phyloP scores from a whole-genome alignment of 2,329 filamentous ascomycete species.

The Xylariaceae sp. region DNA sequence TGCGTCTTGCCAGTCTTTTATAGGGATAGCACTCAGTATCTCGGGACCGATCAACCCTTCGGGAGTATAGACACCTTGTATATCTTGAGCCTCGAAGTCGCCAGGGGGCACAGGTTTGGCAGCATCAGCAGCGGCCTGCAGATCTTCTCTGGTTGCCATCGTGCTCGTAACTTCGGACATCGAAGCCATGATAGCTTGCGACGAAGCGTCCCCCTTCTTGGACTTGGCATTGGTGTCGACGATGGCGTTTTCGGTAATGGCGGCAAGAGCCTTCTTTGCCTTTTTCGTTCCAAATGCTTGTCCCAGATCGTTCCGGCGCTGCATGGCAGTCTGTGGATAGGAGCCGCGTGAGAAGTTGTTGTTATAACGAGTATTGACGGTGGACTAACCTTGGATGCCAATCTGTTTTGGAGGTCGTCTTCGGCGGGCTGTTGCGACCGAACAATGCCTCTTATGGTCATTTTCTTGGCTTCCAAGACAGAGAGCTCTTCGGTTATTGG shows the following conservation, averaged over 20 bases:
- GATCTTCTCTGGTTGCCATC: slow-evolving; percentile 64
- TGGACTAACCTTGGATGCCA: slow-evolving; percentile 35
- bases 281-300: slow-evolving; percentile 83
- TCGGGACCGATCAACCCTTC: slow-evolving; percentile 63
- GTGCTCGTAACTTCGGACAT: slow-evolving; percentile 59
- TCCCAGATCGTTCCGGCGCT: slow-evolving; percentile 65
- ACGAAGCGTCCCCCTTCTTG: slow-evolving; percentile 52
- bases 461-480: slow-evolving; percentile 61
- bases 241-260: slow-evolving; percentile 65
- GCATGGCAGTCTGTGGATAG: slow-evolving; percentile 50
- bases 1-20: slow-evolving; percentile 71
- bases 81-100: slow-evolving; percentile 62
- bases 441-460: slow-evolving; percentile 56
- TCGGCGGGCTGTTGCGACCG: slow-evolving; percentile 51
- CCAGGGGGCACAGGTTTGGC: slow-evolving; percentile 70
- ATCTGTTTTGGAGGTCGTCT: slow-evolving; percentile 39
- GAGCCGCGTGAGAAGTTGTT: slow-evolving; percentile 18
- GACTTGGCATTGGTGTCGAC: slow-evolving; percentile 33
- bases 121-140: slow-evolving; percentile 61
- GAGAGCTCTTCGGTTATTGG: slow-evolving; percentile 55
- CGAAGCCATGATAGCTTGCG: slow-evolving; percentile 57
- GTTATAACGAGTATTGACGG: too few species aligned
- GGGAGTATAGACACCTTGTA: slow-evolving; percentile 70
- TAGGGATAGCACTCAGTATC: slow-evolving; percentile 62
- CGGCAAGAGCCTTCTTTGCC: slow-evolving; percentile 68